Conservation (phyloP, 2,329 filamentous ascomycete genomes). For the Exophiala bonariae region DNA sequence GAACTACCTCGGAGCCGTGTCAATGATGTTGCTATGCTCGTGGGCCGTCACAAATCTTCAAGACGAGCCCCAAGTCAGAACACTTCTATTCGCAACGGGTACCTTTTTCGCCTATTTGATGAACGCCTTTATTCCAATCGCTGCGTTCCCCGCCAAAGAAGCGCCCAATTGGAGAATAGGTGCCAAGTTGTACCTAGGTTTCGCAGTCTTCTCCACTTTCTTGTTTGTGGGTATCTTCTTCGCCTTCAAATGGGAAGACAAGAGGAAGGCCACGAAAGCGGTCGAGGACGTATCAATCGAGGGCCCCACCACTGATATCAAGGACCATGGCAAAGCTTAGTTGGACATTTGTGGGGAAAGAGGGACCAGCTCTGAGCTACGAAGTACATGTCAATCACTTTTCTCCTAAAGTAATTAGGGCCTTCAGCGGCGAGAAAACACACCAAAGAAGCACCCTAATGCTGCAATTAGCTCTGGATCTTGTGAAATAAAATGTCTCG, state of each 20-base stretch:
- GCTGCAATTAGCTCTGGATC: no score
- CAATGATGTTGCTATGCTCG: neutral
- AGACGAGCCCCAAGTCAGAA: constrained; percentile 1
- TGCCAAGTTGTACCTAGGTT: constrained; percentile 2
- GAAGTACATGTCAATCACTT: no score
- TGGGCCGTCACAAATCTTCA: neutral
- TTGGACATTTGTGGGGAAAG: no score
- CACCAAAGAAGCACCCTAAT: no score
- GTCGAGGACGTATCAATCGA: no score
- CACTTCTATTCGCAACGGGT: neutral
- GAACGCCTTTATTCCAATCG: constrained; percentile 5
- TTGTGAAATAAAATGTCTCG: no score
- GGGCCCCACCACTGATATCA: no score
- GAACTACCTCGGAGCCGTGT: constrained; percentile 12
- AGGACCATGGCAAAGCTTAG: no score
- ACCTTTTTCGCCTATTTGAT: constrained; percentile 1
- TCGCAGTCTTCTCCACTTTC: neutral
- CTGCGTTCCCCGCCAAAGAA: neutral
- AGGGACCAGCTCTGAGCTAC: no score
- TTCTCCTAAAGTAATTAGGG: no score
- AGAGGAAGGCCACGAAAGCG: no score
- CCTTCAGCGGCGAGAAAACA: no score
- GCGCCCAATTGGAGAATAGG: constrained; percentile 3
- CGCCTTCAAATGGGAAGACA: constrained; percentile 6
- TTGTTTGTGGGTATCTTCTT: neutral